Percentiles rank a stretch among this genome's conserved stretches.
These are phyloP conservation scores for Protostelium mycophagum DNA, from an alignment of 78 protist species.

Conservation along the genomic window DNA sequence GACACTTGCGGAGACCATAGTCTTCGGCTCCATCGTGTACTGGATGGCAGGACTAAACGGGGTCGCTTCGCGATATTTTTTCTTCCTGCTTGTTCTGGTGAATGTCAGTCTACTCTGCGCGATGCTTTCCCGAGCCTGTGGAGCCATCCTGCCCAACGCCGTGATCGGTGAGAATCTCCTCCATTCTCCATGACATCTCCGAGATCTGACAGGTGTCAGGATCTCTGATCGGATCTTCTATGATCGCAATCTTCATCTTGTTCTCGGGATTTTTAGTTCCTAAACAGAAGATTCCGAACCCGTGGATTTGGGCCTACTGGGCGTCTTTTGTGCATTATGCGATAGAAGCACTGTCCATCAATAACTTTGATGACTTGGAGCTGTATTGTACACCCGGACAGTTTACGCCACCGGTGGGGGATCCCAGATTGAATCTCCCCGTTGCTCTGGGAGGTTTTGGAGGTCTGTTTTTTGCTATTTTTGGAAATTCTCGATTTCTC, in stretches of 20 bases:
- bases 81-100: slow-evolving; percentile 9
- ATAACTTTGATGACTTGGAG: slow-evolving; percentile 12
- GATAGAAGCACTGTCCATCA: slow-evolving; percentile 32
- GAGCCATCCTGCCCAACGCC: neutral
- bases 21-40: slow-evolving; percentile 30
- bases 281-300: slow-evolving; percentile 16
- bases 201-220: neutral
- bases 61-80: slow-evolving; percentile 21
- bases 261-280: slow-evolving; percentile 22
- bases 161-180: neutral
- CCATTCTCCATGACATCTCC: neutral
- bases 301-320: slow-evolving; percentile 50
- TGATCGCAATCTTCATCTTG: slow-evolving; percentile 16
- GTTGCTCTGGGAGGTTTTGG: neutral
- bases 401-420: slow-evolving; percentile 22
- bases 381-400: slow-evolving; percentile 12
- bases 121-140: neutral
- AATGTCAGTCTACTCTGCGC: neutral
- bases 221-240: neutral
- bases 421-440: slow-evolving; percentile 12
- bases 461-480: neutral
- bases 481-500: too few species aligned
- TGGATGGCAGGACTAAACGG: slow-evolving; percentile 38
- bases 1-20: slow-evolving; percentile 9
- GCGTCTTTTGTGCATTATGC: slow-evolving; percentile 42